Evolutionary conservation across 2,329 filamentous ascomycete genomes (phyloP), one percentile per base, ranked within the genome.

Genomic region (Chaetomium sp.): DNA sequence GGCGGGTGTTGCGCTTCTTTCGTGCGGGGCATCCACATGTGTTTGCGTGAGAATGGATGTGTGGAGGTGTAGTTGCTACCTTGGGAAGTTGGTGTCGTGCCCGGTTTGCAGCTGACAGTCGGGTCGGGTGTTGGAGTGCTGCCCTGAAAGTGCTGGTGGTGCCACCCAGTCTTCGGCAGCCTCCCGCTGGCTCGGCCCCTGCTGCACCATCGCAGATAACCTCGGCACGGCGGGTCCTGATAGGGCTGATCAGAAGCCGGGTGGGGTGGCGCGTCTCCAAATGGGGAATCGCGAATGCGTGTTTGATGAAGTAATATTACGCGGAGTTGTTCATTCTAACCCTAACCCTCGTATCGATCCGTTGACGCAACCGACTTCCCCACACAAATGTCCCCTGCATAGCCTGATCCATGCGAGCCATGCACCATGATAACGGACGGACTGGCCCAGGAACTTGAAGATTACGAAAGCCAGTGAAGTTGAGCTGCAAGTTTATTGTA

Each of bases 141-240:
- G 32, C 12, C 32, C 10, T 47, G 19, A 12, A 12, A 9, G 12
- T 12, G 9, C 37, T 40, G 12, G 37, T 12, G 37, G 8, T 38
- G 37, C 37, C 36, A 6, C 36, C 27, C 36, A 38, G 32, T 9
- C 6, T 41, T 34, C 37, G n/a, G 48, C 47, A 32, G 36, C 8
- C 32, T 36, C 11, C 14, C 35, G 35, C 37, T 52, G 37, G 42
- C 27, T 52, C 35, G 36, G n/a, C 50, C 41, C 50, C 42, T 47
- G 43, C 27, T 35, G 49, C 36, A 12, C 42, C n/a, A 44, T 35
- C 41, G 51, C 51, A 51, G 41, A 14, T 19, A 37, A 52, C 49
- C 51, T 53, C 51, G 51, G 51, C 51, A 46, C 42, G 51, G 51
- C 35, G 36, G 50, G 50, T 27, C 36, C 43, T 38, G 51, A 53